Conservation (phyloP, 2,329 filamentous ascomycete species). For the Pyricularia pennisetigena region DNA sequence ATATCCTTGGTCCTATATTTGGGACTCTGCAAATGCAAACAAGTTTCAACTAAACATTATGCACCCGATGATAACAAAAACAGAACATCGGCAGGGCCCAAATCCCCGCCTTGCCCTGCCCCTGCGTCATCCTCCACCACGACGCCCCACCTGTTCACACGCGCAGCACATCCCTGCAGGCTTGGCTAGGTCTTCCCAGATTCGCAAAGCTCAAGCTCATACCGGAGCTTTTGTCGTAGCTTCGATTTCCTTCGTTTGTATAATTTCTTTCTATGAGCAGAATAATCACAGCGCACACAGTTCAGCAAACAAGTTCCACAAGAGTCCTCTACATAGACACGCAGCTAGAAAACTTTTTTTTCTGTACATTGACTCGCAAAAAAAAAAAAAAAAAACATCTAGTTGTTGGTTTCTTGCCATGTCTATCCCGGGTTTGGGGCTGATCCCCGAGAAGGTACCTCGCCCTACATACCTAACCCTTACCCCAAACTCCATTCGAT, state of each 20-base stretch:
- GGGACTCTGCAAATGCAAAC: not conserved
- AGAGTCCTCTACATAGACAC: not conserved
- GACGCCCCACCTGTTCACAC: not conserved
- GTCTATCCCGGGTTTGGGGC: slow-evolving; percentile 67
- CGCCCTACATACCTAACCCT: slow-evolving; percentile 7
- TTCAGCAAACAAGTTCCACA: not conserved
- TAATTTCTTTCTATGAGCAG: not conserved
- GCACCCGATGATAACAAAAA: not conserved
- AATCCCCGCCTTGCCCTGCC: not conserved
- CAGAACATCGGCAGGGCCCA: not conserved
- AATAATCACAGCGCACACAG: not conserved
- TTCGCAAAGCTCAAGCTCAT: not conserved
- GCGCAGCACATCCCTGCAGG: not conserved
- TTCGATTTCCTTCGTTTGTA: not conserved
- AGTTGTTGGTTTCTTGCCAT: slow-evolving; percentile 26
- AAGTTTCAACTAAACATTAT: not conserved
- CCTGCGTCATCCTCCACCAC: not conserved
- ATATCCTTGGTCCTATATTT: not conserved
- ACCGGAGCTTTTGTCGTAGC: not conserved
- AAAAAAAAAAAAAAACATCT: no score
- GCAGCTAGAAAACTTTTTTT: not conserved
- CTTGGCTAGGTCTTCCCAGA: not conserved
- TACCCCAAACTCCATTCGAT: not conserved
- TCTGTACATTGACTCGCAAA: not conserved
- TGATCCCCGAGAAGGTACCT: slow-evolving; percentile 51